Evolutionary conservation across 2,329 filamentous ascomycete species (phyloP).

Genomic region (Lachnellula arida): DNA sequence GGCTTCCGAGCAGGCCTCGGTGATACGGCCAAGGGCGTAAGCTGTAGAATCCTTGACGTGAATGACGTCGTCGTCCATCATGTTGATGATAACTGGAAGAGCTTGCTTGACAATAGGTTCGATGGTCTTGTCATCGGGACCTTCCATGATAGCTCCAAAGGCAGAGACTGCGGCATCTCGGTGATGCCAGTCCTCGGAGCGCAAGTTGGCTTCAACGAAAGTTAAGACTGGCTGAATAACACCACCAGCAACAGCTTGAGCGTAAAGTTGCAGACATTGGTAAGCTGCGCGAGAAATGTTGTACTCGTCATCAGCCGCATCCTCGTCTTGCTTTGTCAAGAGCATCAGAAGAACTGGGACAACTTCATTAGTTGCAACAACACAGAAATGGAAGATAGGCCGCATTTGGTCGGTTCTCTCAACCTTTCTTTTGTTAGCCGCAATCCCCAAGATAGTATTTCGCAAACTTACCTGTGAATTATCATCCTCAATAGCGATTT

Average conservation of each 20-base stretch:
- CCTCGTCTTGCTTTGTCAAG: constrained; percentile 95
- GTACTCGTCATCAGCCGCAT: constrained; percentile 95
- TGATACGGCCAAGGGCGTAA: constrained; percentile 92
- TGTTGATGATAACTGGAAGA: constrained; percentile 79
- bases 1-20: constrained; percentile 84
- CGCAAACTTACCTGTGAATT: constrained; percentile 64
- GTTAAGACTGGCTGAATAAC: constrained; percentile 82
- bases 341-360: constrained; percentile 85
- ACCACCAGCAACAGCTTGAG: constrained; percentile 80
- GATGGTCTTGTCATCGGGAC: constrained; percentile 85
- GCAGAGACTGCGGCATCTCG: constrained; percentile 95
- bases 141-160: constrained; percentile 98
- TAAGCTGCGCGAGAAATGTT: constrained; percentile 93
- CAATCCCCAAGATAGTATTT: neutral
- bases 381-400: constrained; percentile 92
- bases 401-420: constrained; percentile 55
- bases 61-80: constrained; percentile 85
- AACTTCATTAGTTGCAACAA: constrained; percentile 88
- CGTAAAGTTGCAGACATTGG: constrained; percentile 92
- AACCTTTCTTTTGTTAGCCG: constrained; percentile 16
- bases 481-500: constrained; percentile 96
- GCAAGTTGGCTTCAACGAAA: constrained; percentile 89
- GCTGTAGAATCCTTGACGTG: constrained; percentile 95
- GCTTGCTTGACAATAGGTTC: constrained; percentile 96
- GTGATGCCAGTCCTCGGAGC: constrained; percentile 88